Percentiles rank a stretch among this genome's conserved stretches.
Evolutionary conservation across 1,284 basidiomycete genomes (phyloP).

Genomic region (Calocybe gambosa): DNA sequence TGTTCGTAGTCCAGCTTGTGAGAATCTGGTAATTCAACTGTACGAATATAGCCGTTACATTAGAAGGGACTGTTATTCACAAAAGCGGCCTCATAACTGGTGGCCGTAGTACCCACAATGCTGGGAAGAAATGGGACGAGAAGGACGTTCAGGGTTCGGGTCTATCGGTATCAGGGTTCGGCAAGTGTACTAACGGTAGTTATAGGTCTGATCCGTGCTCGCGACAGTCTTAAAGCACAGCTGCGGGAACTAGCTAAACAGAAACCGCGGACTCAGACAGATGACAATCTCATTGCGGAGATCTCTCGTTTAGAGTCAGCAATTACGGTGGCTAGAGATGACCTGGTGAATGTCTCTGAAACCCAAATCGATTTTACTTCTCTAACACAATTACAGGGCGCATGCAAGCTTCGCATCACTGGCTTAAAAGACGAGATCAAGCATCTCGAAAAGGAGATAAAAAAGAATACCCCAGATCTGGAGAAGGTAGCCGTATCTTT

Average conservation of each 20-base stretch:
- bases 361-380: neutral
- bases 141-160: constrained; percentile 78
- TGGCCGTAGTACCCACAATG: constrained; percentile 72
- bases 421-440: constrained; percentile 78
- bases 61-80: constrained; percentile 97
- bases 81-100: constrained; percentile 97
- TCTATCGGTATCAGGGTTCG: neutral
- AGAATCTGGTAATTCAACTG: neutral
- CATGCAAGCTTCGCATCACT: constrained; percentile 59
- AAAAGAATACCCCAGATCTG: constrained; percentile 59
- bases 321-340: constrained; percentile 71
- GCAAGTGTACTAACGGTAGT: constrained; percentile 3
- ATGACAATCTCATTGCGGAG: constrained; percentile 74
- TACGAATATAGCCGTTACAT: constrained; percentile 74
- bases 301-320: constrained; percentile 78
- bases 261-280: constrained; percentile 76
- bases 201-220: constrained; percentile 62
- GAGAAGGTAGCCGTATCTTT: constrained; percentile 47
- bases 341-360: constrained; percentile 52
- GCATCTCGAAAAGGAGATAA: constrained; percentile 67
- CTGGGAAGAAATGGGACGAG: constrained; percentile 87
- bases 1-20: constrained; percentile 16
- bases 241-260: constrained; percentile 78
- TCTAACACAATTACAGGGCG: constrained; percentile 35
- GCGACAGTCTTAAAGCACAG: constrained; percentile 75